These are phyloP conservation scores for Fusarium agapanthi DNA, from an alignment of 2,329 filamentous ascomycete genomes.

Conservation along the genomic window DNA sequence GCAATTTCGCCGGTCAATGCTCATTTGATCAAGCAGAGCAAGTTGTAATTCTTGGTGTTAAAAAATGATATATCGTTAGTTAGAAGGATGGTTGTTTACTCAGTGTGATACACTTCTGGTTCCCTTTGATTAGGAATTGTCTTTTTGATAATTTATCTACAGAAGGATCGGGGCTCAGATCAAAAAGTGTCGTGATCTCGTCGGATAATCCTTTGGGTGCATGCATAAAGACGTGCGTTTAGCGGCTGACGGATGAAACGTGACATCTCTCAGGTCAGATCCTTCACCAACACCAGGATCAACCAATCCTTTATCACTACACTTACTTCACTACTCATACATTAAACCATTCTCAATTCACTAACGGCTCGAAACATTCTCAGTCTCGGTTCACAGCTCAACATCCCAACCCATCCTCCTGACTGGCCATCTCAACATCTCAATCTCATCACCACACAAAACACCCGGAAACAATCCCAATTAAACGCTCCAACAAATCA, in stretches of 20 bases:
- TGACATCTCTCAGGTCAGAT: conserved; percentile 4
- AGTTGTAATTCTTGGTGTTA: not conserved
- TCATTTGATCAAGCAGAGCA: conserved; percentile 40
- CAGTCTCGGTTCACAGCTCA: not conserved
- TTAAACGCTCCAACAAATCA: not conserved
- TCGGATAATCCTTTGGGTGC: not conserved
- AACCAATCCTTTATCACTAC: not conserved
- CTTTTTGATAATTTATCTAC: not conserved
- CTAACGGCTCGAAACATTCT: not conserved
- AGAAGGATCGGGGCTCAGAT: not conserved
- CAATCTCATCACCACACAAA: not conserved
- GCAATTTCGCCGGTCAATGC: conserved; percentile 40
- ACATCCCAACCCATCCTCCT: rapidly evolving
- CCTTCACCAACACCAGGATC: not conserved
- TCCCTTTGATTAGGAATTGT: not conserved
- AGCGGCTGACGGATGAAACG: conserved; percentile 15
- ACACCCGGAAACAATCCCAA: not conserved
- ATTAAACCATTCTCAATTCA: not conserved
- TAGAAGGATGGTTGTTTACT: not conserved
- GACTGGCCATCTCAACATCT: not conserved
- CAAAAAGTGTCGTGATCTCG: not conserved
- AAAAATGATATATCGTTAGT: not conserved
- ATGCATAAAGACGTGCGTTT: conserved; percentile 22
- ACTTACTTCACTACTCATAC: not conserved
- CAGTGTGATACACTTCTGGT: not conserved